phyloP scores from a whole-genome alignment of 148 eudicot genomes.

The Diospyros lotus region DNA sequence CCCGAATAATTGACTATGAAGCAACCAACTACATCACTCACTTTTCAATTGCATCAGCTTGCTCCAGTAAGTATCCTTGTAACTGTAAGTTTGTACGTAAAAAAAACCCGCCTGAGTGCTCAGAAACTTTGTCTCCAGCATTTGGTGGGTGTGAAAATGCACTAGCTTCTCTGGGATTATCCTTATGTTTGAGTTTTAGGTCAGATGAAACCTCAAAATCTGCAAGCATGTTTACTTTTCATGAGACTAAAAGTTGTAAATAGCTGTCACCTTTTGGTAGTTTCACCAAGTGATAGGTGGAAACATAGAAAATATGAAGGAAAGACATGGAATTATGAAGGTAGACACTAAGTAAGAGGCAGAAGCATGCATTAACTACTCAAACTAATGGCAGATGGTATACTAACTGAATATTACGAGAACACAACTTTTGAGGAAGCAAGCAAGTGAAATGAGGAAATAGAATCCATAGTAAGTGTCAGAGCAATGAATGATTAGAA shows the following conservation, averaged over 20 bases:
- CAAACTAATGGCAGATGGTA: neutral
- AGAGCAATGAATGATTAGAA: neutral
- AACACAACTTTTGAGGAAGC: no score
- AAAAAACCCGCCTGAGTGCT: constrained; percentile 45
- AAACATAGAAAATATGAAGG: neutral
- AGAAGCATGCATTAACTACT: neutral
- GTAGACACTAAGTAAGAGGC: neutral
- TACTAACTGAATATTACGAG: neutral
- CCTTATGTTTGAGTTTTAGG: constrained; percentile 22
- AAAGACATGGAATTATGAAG: neutral
- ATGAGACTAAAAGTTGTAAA: constrained; percentile 5
- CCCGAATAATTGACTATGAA: neutral
- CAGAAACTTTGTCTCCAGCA: constrained; percentile 24
- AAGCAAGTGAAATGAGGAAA: neutral
- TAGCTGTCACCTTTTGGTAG: neutral
- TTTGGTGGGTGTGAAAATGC: constrained; percentile 25
- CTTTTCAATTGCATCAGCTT: constrained; percentile 83
- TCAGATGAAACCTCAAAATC: constrained; percentile 47
- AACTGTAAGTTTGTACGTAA: constrained; percentile 85
- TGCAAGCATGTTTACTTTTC: constrained; percentile 24
- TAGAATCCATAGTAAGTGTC: neutral
- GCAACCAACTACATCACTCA: constrained; percentile 23
- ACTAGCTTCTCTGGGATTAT: constrained; percentile 29
- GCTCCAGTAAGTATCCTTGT: constrained; percentile 79
- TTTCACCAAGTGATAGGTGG: neutral